phyloP scores from a whole-genome alignment of 495 filamentous ascomycete species.

The Xylaria curta region DNA sequence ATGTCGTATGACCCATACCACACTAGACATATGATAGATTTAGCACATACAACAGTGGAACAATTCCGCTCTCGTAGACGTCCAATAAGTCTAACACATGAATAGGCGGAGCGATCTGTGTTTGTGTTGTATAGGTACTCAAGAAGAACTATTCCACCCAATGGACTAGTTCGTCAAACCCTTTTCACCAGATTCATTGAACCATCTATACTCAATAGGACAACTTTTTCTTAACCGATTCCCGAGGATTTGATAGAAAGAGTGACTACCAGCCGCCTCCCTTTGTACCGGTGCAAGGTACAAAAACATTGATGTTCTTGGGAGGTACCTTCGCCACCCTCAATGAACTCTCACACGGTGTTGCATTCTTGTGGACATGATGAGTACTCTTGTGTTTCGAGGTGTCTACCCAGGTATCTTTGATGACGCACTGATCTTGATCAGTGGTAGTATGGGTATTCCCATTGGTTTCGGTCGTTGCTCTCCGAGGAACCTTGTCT shows the following conservation, averaged over 20 bases:
- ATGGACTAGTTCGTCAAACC: not conserved
- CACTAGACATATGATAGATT: not conserved
- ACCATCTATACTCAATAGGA: not conserved
- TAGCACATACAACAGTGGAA: not conserved
- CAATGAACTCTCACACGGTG: not conserved
- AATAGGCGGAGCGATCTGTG: not conserved
- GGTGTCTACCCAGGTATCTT: conserved; percentile 6
- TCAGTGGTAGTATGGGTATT: not conserved
- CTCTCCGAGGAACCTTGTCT: not conserved
- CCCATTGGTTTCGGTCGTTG: not conserved
- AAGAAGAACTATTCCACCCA: not conserved
- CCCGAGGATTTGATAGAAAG: not conserved
- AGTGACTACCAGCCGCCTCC: conserved; percentile 5
- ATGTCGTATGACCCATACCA: not conserved
- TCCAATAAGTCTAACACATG: not conserved
- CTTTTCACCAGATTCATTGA: not conserved
- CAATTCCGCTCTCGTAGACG: not conserved
- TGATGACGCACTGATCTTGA: not conserved
- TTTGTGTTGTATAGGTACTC: not conserved
- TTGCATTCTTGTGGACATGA: not conserved
- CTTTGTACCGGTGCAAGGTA: not conserved
- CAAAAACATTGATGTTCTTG: not conserved
- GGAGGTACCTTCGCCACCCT: not conserved
- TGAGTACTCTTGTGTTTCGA: not conserved
- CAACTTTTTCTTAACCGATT: not conserved